A percentile compares a stretch with the other conserved stretches of the same genome.
phyloP scores from a whole-genome alignment of 495 filamentous ascomycete species.

The Aspergillus mulundensis region DNA sequence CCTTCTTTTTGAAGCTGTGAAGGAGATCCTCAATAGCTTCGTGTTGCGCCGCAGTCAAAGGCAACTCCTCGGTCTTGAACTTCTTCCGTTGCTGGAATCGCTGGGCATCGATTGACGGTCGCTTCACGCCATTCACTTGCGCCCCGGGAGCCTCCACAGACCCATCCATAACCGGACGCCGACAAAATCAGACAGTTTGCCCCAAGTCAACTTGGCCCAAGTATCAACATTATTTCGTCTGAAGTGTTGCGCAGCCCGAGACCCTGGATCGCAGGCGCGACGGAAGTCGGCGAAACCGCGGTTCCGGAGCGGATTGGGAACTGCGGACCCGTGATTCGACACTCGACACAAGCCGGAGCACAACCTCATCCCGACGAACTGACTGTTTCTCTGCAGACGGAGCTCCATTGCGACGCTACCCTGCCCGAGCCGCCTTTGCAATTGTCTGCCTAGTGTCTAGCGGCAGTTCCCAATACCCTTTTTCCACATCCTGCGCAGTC shows the following conservation, averaged over 20 bases:
- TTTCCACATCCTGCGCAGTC: neutral
- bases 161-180: conserved; percentile 38
- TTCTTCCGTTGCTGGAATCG: conserved; percentile 54
- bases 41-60: conserved; percentile 66
- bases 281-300: conserved; percentile 18
- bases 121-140: conserved; percentile 23
- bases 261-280: neutral
- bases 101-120: conserved; percentile 31
- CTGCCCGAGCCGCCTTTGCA: neutral
- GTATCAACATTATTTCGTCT: neutral
- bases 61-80: conserved; percentile 81
- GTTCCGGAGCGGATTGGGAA: conserved; percentile 35
- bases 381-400: neutral
- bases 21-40: conserved; percentile 72
- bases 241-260: neutral
- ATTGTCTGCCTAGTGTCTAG: neutral
- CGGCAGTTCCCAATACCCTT: neutral
- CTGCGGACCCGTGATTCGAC: conserved; percentile 41
- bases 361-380: conserved; percentile 26
- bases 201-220: neutral
- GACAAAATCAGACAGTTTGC: conserved; percentile 2
- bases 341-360: neutral
- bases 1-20: conserved; percentile 86
- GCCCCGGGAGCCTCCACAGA: conserved; percentile 34
- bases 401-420: conserved; percentile 13